Base-by-base conservation (phyloP, 257 asterid species). In the Solanum tarijense region DNA sequence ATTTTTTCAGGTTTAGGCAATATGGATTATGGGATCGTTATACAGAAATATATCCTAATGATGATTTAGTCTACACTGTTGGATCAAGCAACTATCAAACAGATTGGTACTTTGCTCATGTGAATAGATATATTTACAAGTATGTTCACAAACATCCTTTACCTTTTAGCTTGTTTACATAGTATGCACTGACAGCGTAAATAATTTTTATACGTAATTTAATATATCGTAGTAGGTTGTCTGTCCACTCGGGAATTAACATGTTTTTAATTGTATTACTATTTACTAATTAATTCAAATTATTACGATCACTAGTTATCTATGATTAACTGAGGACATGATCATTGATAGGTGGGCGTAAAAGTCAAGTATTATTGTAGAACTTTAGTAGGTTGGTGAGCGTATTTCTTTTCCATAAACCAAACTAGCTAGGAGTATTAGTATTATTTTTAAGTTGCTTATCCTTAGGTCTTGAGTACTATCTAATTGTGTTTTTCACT, bases 21-120 rank as follows among this genome's bases (percentile, higher is more conserved):
- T 93, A 91, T 9, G 97, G 97, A 41, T 39, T 95, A 2, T 95
- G 98, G 97, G 68, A 58, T 3, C 90, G 93, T 38, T 95, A 92
- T 83, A 68, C 23, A 5, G 94, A 93, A 23, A 73, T 88, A 12
- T 87, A 93, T 86, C 94, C 96, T 9, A 8, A 69, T 0, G 36
- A 2, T 0, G 97, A 94, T 86, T 73, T 94, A 31, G 91, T 92
- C n/a, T 95, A 86, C 91, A 90, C 81, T 0, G 20, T 95, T 27
- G 97, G 98, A 39, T 29, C n/a, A 3, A 93, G 95, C 69, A 88
- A 95, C 41, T 91, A 89, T 73, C 89, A 27, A 14, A 92, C 41
- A 86, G 94, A 95, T 5, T 95, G 94, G 98, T 95, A 93, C 86
- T 95, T 90, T 74, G 93, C 94, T 35, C 98, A 95, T 12, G 93